A percentile compares a stretch with the other conserved stretches of the same genome.
These are phyloP conservation scores for Microthlaspi erraticum DNA, from an alignment of 345 rosid species.

Conservation along the genomic window DNA sequence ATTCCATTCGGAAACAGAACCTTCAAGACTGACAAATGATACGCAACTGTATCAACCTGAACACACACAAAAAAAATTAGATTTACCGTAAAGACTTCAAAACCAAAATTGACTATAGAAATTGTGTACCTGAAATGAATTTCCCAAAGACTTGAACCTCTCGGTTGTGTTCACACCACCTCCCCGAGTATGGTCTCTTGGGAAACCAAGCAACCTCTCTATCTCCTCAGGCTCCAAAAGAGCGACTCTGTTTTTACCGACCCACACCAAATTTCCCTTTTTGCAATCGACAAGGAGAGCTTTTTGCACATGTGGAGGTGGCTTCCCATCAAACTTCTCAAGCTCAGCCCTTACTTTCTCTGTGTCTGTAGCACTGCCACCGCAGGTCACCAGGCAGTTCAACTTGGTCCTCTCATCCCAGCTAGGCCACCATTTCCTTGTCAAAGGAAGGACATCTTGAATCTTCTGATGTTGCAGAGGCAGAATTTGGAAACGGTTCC, in stretches of 20 bases:
- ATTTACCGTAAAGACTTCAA: not conserved
- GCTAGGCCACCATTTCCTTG: conserved; percentile 67
- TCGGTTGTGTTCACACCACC: conserved; percentile 25
- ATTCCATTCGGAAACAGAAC: conserved; percentile 32
- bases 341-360: conserved; percentile 22
- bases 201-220: conserved; percentile 46
- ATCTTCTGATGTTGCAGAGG: conserved; percentile 39
- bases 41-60: conserved; percentile 28
- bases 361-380: conserved; percentile 28
- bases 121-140: conserved; percentile 40
- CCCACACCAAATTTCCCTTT: conserved; percentile 48
- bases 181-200: conserved; percentile 46
- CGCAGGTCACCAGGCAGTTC: conserved; percentile 26
- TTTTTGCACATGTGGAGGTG: conserved; percentile 13
- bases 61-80: not conserved
- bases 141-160: conserved; percentile 27
- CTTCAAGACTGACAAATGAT: conserved; percentile 19
- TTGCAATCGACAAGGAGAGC: conserved; percentile 22
- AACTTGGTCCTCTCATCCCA: conserved; percentile 57
- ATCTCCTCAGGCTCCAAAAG: conserved; percentile 75
- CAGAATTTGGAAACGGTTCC: conserved; percentile 29
- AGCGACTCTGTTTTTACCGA: conserved; percentile 45
- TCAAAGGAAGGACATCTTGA: conserved; percentile 35
- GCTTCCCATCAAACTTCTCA: conserved; percentile 29
- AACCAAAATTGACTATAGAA: conserved; percentile 9